Evolutionary conservation across 2,329 filamentous ascomycete genomes (phyloP).

Genomic region (Hyphodiscus sp.): DNA sequence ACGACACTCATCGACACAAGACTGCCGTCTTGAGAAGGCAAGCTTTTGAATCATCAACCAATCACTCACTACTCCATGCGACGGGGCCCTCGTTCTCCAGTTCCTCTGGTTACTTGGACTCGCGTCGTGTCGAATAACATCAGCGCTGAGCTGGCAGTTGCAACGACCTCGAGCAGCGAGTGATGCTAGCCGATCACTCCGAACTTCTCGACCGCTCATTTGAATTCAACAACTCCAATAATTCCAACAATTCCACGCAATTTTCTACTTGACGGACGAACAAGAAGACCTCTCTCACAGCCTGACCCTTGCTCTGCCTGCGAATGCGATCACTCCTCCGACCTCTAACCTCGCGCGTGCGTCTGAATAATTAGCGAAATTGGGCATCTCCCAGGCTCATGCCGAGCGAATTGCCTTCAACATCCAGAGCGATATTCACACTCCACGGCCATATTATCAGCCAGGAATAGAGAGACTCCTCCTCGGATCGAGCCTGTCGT

Average conservation of each 20-base stretch:
- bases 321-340: too few relatives aligned
- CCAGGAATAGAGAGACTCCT: background rate
- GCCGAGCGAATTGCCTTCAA: background rate
- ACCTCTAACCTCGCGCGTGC: background rate
- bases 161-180: conserved; percentile 11
- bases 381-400: background rate
- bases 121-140: conserved; percentile 17
- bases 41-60: background rate
- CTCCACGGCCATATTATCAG: background rate
- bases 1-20: background rate
- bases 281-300: too few relatives aligned
- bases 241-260: too few relatives aligned
- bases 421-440: background rate
- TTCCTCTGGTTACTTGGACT: background rate
- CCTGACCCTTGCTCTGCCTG: too few relatives aligned
- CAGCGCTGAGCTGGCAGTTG: conserved; percentile 20
- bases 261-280: too few relatives aligned
- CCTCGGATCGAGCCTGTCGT: conserved; percentile 14
- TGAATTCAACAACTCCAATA: background rate
- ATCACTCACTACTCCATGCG: background rate
- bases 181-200: background rate
- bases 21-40: background rate
- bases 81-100: background rate
- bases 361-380: background rate
- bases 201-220: background rate